phyloP scores from a whole-genome alignment of 2,329 filamentous ascomycete species.

The Cytospora mali region DNA sequence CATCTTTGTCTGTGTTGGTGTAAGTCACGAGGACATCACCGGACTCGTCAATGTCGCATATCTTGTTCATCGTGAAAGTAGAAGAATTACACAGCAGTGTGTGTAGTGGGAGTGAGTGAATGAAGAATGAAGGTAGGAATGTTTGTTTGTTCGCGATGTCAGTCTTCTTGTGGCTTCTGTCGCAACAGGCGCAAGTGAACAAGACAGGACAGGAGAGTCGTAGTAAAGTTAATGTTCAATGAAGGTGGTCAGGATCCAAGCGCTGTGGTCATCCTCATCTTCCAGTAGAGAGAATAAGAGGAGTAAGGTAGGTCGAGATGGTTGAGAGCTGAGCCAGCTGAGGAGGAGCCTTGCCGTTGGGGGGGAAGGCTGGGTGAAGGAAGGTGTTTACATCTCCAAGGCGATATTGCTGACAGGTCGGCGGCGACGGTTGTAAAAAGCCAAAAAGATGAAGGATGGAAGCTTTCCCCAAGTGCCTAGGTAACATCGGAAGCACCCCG shows the following conservation, averaged over 20 bases:
- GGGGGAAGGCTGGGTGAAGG: not conserved
- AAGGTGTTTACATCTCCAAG: not conserved
- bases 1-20: constrained; percentile 31
- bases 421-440: no score
- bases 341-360: not conserved
- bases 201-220: not conserved
- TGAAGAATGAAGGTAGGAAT: not conserved
- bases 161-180: not conserved
- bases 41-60: constrained; percentile 43
- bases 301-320: not conserved
- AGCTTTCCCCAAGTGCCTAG: not conserved
- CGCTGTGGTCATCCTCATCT: not conserved
- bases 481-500: no score
- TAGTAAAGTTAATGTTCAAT: not conserved
- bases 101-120: not conserved
- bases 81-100: not conserved
- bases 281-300: not conserved
- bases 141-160: not conserved
- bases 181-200: not conserved
- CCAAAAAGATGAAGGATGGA: no score
- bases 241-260: not conserved
- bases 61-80: constrained; percentile 34
- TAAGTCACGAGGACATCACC: constrained; percentile 43
- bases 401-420: not conserved
- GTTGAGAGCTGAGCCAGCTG: no score